A percentile compares a stretch with the other conserved stretches of the same genome.
Conservation (phyloP, 345 rosid genomes). For the Xanthoceras sorbifolium region DNA sequence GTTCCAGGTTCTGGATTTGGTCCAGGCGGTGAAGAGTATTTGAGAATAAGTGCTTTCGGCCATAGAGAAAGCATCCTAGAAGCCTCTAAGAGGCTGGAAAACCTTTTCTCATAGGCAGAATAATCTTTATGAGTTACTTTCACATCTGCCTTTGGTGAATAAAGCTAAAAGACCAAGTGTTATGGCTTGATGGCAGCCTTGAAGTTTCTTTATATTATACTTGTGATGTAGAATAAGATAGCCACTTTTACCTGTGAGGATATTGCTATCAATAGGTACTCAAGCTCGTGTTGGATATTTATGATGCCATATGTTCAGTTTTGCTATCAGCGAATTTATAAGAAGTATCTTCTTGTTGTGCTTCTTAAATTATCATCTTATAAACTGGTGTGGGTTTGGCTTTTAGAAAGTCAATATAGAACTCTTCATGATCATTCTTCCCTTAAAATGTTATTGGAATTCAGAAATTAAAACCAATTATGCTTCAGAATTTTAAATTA, state of each 20-base stretch:
- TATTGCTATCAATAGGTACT: not conserved
- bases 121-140: not conserved
- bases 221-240: not conserved
- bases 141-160: not conserved
- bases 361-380: not conserved
- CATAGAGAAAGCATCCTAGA: conserved; percentile 46
- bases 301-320: not conserved
- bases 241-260: not conserved
- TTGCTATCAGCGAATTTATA: not conserved
- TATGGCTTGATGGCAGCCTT: not conserved
- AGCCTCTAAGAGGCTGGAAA: conserved; percentile 58
- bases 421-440: too few species aligned
- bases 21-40: conserved; percentile 71
- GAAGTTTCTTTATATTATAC: not conserved
- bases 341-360: not conserved
- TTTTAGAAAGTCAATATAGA: too few species aligned
- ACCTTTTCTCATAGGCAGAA: conserved; percentile 6
- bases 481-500: too few species aligned
- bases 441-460: too few species aligned
- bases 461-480: too few species aligned
- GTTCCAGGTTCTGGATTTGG: conserved; percentile 81
- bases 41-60: conserved; percentile 72
- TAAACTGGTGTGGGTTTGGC: too few species aligned
- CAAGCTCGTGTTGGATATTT: not conserved
- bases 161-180: not conserved